Evolutionary conservation across 2,329 filamentous ascomycete genomes (phyloP).

Genomic region (Colletotrichum euphorbiae): DNA sequence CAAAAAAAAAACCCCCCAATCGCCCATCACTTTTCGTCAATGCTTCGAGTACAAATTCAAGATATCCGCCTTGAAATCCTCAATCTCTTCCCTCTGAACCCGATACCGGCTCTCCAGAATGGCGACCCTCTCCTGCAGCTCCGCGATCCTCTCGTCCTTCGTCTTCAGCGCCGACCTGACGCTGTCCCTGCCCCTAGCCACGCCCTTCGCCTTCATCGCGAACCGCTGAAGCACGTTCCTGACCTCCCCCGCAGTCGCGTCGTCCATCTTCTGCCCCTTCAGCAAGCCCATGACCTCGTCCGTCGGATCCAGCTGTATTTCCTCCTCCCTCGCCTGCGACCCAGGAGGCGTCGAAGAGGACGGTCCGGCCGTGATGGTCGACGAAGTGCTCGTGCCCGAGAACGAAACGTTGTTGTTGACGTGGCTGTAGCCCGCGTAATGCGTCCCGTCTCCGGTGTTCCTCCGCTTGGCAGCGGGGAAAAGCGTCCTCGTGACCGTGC

Average conservation of each 20-base stretch:
- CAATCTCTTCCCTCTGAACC: conserved; percentile 49
- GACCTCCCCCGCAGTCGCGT: conserved; percentile 52
- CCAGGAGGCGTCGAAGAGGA: conserved; percentile 15
- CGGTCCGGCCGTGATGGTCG: conserved; percentile 38
- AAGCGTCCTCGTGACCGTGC: conserved; percentile 50
- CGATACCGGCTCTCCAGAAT: conserved; percentile 54
- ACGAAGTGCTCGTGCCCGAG: conserved; percentile 31
- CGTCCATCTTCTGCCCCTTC: conserved; percentile 54
- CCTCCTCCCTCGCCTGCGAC: conserved; percentile 28
- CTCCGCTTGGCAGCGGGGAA: conserved; percentile 49
- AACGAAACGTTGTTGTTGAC: conserved; percentile 26
- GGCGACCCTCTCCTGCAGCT: conserved; percentile 51
- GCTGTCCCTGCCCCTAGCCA: conserved; percentile 74
- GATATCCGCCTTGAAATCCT: conserved; percentile 52
- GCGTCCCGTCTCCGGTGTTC: conserved; percentile 48
- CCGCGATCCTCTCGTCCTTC: conserved; percentile 63
- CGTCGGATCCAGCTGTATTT: conserved; percentile 52
- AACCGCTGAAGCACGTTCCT: conserved; percentile 63
- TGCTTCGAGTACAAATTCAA: conserved; percentile 48
- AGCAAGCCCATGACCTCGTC: conserved; percentile 64
- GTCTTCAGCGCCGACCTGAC: conserved; percentile 70
- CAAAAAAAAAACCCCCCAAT: too few species aligned
- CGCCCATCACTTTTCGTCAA: conserved; percentile 4
- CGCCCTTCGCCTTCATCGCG: conserved; percentile 68
- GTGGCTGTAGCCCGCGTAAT: too few species aligned